Base-by-base conservation (phyloP, 306 rosid genomes). In the Medicago ruthenica region DNA sequence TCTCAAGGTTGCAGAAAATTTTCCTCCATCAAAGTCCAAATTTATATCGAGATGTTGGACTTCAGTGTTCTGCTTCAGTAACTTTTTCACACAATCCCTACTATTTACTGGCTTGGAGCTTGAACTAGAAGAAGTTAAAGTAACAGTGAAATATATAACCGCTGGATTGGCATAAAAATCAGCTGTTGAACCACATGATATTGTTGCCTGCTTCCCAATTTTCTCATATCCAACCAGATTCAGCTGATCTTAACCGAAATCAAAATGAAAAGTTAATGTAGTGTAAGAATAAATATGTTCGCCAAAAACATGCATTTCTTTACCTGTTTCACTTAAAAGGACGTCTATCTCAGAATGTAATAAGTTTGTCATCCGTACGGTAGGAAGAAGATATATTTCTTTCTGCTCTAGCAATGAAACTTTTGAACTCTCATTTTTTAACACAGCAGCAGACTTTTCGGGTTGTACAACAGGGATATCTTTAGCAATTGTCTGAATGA, bases 331-430 rank as follows among this genome's bases (percentile, higher is more conserved):
- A 78, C 90, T 89, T 78, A 95, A 70, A 78, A 80, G 65, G 24
- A 95, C 97, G 72, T 84, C 87, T 76, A 95, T 89, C 78, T 95
- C 89, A 1, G 86, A 85, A 75, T 87, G 88, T 88, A 95, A 83
- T 67, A 89, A 86, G 82, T 95, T 95, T 78, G 86, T 88, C 82
- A 95, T 85, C 54, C 85, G 85, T 48, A 95, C 88, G 6, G 98
- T 95, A n/a, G 98, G 98, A 76, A 92, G 93, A 83, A 95, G 84
- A 86, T 85, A 86, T 76, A 92, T 87, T 67, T 92, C 96, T 86
- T 89, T 95, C 74, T 95, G 96, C 83, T 87, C 89, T 55, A 82
- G 93, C 86, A 95, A 67, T 44, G 94, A 82, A 76, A 86, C 87
- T 17, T 89, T 81, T 51, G 88, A 84, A 64, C 67, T 87, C 20